phyloP scores from a whole-genome alignment of 345 rosid species.

The Melaleuca quinquenervia region DNA sequence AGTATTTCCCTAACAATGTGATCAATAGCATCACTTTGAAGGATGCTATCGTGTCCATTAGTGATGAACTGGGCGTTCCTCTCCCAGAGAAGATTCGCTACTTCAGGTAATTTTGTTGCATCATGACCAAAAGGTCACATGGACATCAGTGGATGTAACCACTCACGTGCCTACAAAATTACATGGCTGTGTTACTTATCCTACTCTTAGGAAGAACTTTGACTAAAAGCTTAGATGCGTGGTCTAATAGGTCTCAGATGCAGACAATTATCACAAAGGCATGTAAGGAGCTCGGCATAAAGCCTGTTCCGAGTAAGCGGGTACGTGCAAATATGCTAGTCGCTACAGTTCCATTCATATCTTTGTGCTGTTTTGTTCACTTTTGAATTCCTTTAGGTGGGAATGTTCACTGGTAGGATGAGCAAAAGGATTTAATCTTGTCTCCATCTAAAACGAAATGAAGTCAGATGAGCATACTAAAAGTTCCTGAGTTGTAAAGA shows the following conservation, averaged over 20 bases:
- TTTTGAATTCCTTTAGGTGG: background rate
- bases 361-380: background rate
- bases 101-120: slow-evolving; percentile 44
- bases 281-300: slow-evolving; percentile 71
- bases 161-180: background rate
- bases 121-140: background rate
- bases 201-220: background rate
- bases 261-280: slow-evolving; percentile 88
- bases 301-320: slow-evolving; percentile 79
- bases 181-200: background rate
- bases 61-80: slow-evolving; percentile 65
- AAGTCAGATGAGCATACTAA: background rate
- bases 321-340: slow-evolving; percentile 18
- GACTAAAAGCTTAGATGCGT: background rate
- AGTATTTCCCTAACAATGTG: slow-evolving; percentile 83
- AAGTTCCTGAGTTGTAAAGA: background rate
- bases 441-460: background rate
- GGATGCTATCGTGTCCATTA: slow-evolving; percentile 56
- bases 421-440: background rate
- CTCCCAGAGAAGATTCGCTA: slow-evolving; percentile 68
- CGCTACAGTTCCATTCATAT: background rate
- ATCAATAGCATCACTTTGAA: slow-evolving; percentile 84
- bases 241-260: slow-evolving; percentile 71
- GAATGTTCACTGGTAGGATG: background rate
- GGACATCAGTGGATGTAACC: background rate